Base-by-base conservation (phyloP, 306 rosid genomes). In the Delonix regia region DNA sequence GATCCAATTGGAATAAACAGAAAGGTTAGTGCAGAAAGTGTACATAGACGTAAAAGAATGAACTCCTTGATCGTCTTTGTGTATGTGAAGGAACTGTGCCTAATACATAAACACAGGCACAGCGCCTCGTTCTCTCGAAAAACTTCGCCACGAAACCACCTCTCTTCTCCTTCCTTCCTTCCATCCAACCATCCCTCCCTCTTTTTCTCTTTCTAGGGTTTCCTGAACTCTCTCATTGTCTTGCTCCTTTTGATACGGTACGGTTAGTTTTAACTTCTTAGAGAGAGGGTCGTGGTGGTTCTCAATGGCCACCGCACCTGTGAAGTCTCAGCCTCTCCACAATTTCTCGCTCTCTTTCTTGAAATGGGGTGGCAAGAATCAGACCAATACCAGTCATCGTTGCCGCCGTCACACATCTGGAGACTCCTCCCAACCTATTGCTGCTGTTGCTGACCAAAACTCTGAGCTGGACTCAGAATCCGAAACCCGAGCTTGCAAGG, bases 311-410 rank as follows among this genome's bases (percentile, higher is more conserved):
- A 90, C 98, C 10, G 90, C 89, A 7, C 98, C 98, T 16, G 90
- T 75, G 38, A 93, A 96, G 89, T 88, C 98, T 12, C 90, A 88
- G 64, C 99, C 97, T 48, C 87, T 96, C 55, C 98, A 93, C 87
- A 96, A 96, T 86, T 96, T 96, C 83, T 52, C 98, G 10, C 83
- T 91, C 1, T 83, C 96, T 24, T 93, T 84, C 72, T 73, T 96
- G 47, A 89, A 89, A 82, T 96, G 98, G 97, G 98, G 99, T 0
- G 90, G 85, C 41, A 95, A 89, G 84, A 89, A 86, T 75, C 86
- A 87, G 67, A 74, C 91, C 41, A 90, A 78, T 86, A 49, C 73
- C 51, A 78, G 71, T 78, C 83, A 84, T 63, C 96, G 94, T 55
- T 75, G 9, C 78, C 97, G 93, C 71, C 94, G 92, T 9, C 52